Conservation (phyloP, 148 eudicot genomes). For the Dysphania ambrosioides region DNA sequence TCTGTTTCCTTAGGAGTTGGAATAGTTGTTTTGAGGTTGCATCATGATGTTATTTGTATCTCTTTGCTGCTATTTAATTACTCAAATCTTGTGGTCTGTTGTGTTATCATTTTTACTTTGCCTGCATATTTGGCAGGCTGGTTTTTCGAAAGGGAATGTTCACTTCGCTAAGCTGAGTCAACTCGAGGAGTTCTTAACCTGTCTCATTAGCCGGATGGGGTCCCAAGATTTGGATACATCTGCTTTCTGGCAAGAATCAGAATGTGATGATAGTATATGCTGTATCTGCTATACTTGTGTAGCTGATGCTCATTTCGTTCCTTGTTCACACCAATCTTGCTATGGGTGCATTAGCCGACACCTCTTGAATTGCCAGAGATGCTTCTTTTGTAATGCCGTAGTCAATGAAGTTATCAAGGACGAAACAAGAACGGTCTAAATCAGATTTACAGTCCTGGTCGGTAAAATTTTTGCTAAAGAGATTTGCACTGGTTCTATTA, state of each 20-base stretch:
- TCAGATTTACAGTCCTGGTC: neutral
- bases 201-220: conserved; percentile 46
- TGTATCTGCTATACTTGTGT: conserved; percentile 70
- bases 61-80: neutral
- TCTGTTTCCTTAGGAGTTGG: neutral
- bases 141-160: conserved; percentile 54
- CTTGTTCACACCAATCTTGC: conserved; percentile 77
- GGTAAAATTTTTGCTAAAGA: conserved; percentile 7
- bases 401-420: conserved; percentile 46
- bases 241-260: conserved; percentile 42
- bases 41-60: neutral
- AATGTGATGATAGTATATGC: conserved; percentile 47
- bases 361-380: conserved; percentile 79
- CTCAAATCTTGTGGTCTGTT: neutral
- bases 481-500: conserved; percentile 9
- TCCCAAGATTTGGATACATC: conserved; percentile 37
- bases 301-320: conserved; percentile 64
- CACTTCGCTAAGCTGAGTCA: conserved; percentile 50
- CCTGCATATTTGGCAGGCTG: conserved; percentile 46
- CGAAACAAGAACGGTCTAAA: conserved; percentile 26
- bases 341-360: conserved; percentile 84
- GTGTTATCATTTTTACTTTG: conserved; percentile 6
- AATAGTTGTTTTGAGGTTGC: neutral
- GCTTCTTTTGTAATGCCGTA: conserved; percentile 86
- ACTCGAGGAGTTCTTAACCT: conserved; percentile 65